Percentiles rank a stretch among this genome's conserved stretches.
phyloP scores from a whole-genome alignment of 495 filamentous ascomycete genomes.

The Penicillium lagena region DNA sequence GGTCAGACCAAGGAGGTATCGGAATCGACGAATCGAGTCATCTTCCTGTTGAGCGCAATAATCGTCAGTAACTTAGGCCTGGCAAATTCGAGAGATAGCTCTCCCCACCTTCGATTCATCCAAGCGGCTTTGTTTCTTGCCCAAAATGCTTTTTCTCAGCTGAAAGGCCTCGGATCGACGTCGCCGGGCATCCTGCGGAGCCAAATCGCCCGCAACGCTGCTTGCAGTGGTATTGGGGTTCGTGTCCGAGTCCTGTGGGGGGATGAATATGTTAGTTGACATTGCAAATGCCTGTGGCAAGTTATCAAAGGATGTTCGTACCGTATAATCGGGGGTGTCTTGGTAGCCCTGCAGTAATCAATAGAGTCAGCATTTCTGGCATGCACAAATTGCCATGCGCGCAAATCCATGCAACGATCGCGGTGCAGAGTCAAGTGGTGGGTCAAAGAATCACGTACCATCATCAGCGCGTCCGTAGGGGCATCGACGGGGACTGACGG shows the following conservation, averaged over 20 bases:
- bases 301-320: constrained; percentile 17
- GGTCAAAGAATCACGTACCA: constrained; percentile 26
- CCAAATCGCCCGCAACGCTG: constrained; percentile 70
- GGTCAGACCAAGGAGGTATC: constrained; percentile 90
- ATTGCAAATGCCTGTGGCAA: not conserved
- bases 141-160: constrained; percentile 82
- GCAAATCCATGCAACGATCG: constrained; percentile 1
- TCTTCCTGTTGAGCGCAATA: constrained; percentile 60
- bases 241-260: constrained; percentile 71
- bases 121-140: constrained; percentile 86
- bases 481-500: constrained; percentile 37
- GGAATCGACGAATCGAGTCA: constrained; percentile 90
- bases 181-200: constrained; percentile 68
- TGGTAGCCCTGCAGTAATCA: constrained; percentile 54
- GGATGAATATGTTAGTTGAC: constrained; percentile 4
- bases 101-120: constrained; percentile 79
- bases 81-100: not conserved
- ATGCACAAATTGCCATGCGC: not conserved
- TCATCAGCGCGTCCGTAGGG: constrained; percentile 33
- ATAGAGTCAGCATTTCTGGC: constrained; percentile 1
- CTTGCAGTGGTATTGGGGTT: constrained; percentile 88
- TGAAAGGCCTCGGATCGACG: constrained; percentile 77
- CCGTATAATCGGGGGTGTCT: constrained; percentile 78
- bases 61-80: not conserved
- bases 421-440: too few species aligned